Percentiles rank a stretch among this genome's conserved stretches.
phyloP scores from a whole-genome alignment of 2,329 filamentous ascomycete genomes.

The Stenocarpella maydis region DNA sequence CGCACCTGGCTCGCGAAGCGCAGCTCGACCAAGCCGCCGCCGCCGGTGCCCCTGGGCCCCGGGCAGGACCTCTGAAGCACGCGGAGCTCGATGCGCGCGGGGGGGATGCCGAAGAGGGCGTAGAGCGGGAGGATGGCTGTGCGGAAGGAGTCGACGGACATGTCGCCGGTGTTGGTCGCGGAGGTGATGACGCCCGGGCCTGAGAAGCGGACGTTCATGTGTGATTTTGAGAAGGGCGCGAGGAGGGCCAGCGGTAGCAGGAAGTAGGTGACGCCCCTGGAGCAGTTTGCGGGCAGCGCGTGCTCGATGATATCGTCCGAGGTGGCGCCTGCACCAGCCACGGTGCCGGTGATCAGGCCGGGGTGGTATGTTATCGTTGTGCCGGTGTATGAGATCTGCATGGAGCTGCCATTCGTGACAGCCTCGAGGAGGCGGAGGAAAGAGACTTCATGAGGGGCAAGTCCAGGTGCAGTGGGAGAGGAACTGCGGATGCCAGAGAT shows the following conservation, averaged over 20 bases:
- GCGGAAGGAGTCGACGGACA: conserved; percentile 91
- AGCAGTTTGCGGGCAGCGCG: conserved; percentile 78
- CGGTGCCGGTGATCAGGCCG: conserved; percentile 87
- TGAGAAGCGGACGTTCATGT: conserved; percentile 88
- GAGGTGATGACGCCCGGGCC: conserved; percentile 93
- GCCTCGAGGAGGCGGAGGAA: conserved; percentile 94
- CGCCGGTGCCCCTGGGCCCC: conserved; percentile 77
- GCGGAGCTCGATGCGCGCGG: conserved; percentile 82
- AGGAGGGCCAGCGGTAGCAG: conserved; percentile 88
- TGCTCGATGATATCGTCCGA: conserved; percentile 81
- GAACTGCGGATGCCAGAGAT: conserved; percentile 93
- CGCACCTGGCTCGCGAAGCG: conserved; percentile 93
- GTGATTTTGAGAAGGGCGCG: conserved; percentile 90
- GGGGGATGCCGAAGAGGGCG: conserved; percentile 84
- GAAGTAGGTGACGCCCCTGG: conserved; percentile 89
- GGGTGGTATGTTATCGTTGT: conserved; percentile 93
- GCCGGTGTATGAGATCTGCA: conserved; percentile 96
- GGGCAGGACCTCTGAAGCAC: conserved; percentile 83
- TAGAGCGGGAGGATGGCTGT: conserved; percentile 92
- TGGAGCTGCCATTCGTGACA: conserved; percentile 91
- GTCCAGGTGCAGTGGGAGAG: conserved; percentile 85
- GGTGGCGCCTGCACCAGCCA: conserved; percentile 75
- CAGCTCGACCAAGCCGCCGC: conserved; percentile 91
- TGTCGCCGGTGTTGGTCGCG: conserved; percentile 80
- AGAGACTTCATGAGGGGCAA: conserved; percentile 92